phyloP scores from a whole-genome alignment of 768 basidiomycete species.

The Hygrophorus pudorinus region DNA sequence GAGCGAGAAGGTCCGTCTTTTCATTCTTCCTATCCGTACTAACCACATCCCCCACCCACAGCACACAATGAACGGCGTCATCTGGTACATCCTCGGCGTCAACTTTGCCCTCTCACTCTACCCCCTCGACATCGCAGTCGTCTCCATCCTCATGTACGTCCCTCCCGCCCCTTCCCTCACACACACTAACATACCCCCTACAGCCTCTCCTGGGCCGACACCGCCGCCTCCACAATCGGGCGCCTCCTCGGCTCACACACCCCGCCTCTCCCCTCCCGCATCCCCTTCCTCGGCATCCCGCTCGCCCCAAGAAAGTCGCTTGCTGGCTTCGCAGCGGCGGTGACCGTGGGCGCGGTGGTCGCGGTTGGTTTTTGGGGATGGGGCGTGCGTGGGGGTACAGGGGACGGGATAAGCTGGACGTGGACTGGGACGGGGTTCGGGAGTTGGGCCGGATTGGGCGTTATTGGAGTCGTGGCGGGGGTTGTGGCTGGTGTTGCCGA shows the following conservation, averaged over 20 bases:
- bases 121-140: slow-evolving; percentile 82
- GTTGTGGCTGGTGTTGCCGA: slow-evolving; percentile 80
- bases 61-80: slow-evolving; percentile 74
- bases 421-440: slow-evolving; percentile 31
- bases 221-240: slow-evolving; percentile 86
- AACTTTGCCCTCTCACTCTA: slow-evolving; percentile 65
- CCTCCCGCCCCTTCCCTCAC: slow-evolving; percentile 4
- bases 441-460: slow-evolving; percentile 41
- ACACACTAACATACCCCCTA: neutral
- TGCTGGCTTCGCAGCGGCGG: slow-evolving; percentile 76
- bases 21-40: neutral
- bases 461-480: slow-evolving; percentile 57
- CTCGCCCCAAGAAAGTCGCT: slow-evolving; percentile 77
- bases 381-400: slow-evolving; percentile 37
- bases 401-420: slow-evolving; percentile 39
- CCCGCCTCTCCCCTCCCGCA: slow-evolving; percentile 32
- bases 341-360: slow-evolving; percentile 59
- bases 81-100: slow-evolving; percentile 87
- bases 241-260: slow-evolving; percentile 73
- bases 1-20: slow-evolving; percentile 55
- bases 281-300: slow-evolving; percentile 44
- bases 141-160: slow-evolving; percentile 78
- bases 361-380: slow-evolving; percentile 64
- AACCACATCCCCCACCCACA: slow-evolving; percentile 17
- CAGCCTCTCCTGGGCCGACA: slow-evolving; percentile 94